Evolutionary conservation across 208 protist species (phyloP), one percentile per base, ranked within the genome.

Genomic region (Tetramitus jugosus): DNA sequence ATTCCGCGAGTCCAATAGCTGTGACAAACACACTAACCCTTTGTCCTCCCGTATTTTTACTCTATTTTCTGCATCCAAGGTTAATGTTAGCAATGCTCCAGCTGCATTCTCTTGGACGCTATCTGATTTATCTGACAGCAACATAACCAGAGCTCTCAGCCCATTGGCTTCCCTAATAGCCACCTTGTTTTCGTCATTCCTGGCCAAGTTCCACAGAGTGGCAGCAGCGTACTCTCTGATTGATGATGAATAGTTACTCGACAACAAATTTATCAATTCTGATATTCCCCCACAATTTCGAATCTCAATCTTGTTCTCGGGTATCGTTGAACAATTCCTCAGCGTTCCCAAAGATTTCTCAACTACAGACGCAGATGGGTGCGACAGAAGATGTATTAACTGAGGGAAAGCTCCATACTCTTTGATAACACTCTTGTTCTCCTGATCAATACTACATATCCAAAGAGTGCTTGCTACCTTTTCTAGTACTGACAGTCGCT

Each of bases 391-490:
- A 31, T 84, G 80, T 10, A 86, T 78, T n/a, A 94, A 79, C 1
- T 86, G 67, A 39, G 91, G 84, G 52, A 94, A 90, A 20, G 90
- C 92, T 4, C 87, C 88, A 46, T 82, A 81, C n/a, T 87, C 79
- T 49, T 87, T 82, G 20, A 95, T 85, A 7, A 86, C 87, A 77
- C 91, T 86, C 81, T 95, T 95, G 82, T 93, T 93, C 42, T 94
- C 89, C 0, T 88, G 87, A 35, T 90, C 88, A 67, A 92, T 91
- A 45, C 89, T 92, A 49, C 93, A 80, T 76, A 95, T 94, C 91
- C 91, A 94, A 39, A 95, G 81, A 42, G 89, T 93, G 33, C 87
- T 89, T 23, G 86, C 87, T n/a, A 95, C 71, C 74, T 94, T 95
- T 76, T 94, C 92, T 31, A 94, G 87, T 77, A 77, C 76, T 82